Conservation (phyloP, 2,329 filamentous ascomycete genomes). For the Zalaria sp. region DNA sequence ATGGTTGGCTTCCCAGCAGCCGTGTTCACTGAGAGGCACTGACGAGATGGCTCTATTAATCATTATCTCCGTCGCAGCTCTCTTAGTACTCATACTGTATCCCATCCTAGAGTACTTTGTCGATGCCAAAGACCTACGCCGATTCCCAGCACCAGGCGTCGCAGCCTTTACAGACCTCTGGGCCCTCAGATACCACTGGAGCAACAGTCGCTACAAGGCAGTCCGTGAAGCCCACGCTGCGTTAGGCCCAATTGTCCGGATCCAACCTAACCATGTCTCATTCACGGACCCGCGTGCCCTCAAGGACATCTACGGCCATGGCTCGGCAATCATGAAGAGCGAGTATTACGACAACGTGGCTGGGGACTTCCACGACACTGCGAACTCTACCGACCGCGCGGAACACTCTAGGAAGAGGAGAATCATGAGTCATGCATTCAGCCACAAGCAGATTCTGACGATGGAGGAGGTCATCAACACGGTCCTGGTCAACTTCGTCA, state of each 20-base stretch:
- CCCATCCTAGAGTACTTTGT: slow-evolving; percentile 12
- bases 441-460: too few relatives aligned
- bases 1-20: too few relatives aligned
- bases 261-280: slow-evolving; percentile 8
- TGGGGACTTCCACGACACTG: slow-evolving; percentile 20
- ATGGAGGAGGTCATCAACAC: too few relatives aligned
- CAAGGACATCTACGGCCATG: slow-evolving; percentile 14
- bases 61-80: too few relatives aligned
- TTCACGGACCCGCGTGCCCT: slow-evolving; percentile 12
- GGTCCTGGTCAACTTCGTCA: too few relatives aligned
- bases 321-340: slow-evolving; percentile 20
- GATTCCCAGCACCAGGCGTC: slow-evolving; percentile 9
- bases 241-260: slow-evolving; percentile 1
- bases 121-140: slow-evolving; percentile 8
- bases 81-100: slow-evolving; percentile 2
- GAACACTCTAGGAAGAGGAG: slow-evolving; percentile 22
- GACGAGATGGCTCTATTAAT: too few relatives aligned
- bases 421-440: slow-evolving; percentile 20
- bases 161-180: slow-evolving; percentile 12
- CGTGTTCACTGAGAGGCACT: too few relatives aligned
- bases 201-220: slow-evolving; percentile 11
- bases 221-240: slow-evolving; percentile 7
- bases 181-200: slow-evolving; percentile 9
- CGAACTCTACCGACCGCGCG: slow-evolving; percentile 18
- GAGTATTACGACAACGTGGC: slow-evolving; percentile 17